These are phyloP conservation scores for Candida railenensis DNA, from an alignment of 805 yeast species.

Conservation along the genomic window DNA sequence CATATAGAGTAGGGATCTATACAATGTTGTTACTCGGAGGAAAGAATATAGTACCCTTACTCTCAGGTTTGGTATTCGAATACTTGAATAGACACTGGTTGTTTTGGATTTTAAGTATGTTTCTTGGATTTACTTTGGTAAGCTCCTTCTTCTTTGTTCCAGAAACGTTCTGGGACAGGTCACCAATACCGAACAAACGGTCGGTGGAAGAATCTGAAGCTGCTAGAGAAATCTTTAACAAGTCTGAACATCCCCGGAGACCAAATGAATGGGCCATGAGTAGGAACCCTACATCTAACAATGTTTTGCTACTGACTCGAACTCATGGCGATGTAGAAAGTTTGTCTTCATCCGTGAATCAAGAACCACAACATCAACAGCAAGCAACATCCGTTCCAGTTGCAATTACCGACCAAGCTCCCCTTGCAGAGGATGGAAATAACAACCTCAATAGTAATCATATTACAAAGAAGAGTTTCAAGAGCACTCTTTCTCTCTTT, in stretches of 20 bases:
- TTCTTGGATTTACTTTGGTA: conserved; percentile 46
- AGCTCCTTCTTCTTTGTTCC: conserved; percentile 56
- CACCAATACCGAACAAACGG: conserved; percentile 49
- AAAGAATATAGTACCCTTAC: conserved; percentile 56
- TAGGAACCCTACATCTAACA: conserved; percentile 13
- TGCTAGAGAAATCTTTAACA: conserved; percentile 36
- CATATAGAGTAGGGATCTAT: conserved; percentile 57
- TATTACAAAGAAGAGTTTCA: conserved; percentile 17
- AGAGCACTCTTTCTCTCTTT: conserved; percentile 36
- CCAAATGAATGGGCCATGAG: conserved; percentile 29
- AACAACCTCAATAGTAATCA: conserved; percentile 3
- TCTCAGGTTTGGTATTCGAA: conserved; percentile 52
- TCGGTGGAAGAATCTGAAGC: conserved; percentile 46
- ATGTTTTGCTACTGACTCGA: conserved; percentile 5
- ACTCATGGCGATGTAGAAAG: conserved; percentile 11
- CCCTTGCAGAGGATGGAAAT: not conserved
- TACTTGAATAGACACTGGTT: conserved; percentile 56
- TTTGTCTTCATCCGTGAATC: conserved; percentile 14
- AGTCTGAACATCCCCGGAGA: conserved; percentile 23
- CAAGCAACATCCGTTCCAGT: not conserved
- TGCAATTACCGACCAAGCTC: not conserved
- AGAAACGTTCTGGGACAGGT: conserved; percentile 63
- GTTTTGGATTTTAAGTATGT: conserved; percentile 56
- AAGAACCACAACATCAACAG: not conserved
- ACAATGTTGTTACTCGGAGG: conserved; percentile 61